Base-by-base conservation (phyloP, 2,329 filamentous ascomycete genomes). In the Cordyceps cateniannulata region DNA sequence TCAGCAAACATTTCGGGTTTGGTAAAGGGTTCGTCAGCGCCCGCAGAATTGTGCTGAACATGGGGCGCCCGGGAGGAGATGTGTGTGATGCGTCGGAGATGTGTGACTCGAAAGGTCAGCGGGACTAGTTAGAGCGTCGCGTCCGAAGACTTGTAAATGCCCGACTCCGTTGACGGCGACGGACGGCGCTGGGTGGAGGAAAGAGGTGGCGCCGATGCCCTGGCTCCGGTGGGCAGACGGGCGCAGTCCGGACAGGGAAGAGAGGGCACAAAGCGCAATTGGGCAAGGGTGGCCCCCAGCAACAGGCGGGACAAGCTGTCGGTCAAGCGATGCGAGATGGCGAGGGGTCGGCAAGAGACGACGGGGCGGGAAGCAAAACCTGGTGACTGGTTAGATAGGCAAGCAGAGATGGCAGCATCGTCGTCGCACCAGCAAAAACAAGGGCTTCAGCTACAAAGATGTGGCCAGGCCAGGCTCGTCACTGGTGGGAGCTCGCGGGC, bases 131-230 rank as follows among this genome's bases (percentile, higher is more conserved):
- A 14, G 45, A 50, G 7, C 22, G 32, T 20, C 16, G 32, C 16
- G 22, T 58, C 55, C 55, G 55, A 58, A 40, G 32, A 42, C 22
- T 22, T 40, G 32, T 50, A 32, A 27, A 49, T 38, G 25, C 47
- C 45, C 55, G 55, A 29, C 45, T 58, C 55, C 45, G 55, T 50
- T 12, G 55, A 27, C 55, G 55, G 55, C 55, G 55, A 50, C 45
- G 55, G 53, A 57, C 54, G 44, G 44, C 45, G 45, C 49, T 40
- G 24, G 45, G 14, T 25, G 44, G 52, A 49, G 32, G 27, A 10
- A 40, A 27, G 14, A 38, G 44, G 29, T 25, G 54, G 42, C 44
- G 35, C 42, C 27, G 54, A 57, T 47, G 35, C 29, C 53, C 54
- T 57, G 44, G 42, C 44, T 32, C 24, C 54, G 54, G 54, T 35